These are phyloP conservation scores for Oidiodendron maius DNA, from an alignment of 495 filamentous ascomycete species.

Conservation along the genomic window DNA sequence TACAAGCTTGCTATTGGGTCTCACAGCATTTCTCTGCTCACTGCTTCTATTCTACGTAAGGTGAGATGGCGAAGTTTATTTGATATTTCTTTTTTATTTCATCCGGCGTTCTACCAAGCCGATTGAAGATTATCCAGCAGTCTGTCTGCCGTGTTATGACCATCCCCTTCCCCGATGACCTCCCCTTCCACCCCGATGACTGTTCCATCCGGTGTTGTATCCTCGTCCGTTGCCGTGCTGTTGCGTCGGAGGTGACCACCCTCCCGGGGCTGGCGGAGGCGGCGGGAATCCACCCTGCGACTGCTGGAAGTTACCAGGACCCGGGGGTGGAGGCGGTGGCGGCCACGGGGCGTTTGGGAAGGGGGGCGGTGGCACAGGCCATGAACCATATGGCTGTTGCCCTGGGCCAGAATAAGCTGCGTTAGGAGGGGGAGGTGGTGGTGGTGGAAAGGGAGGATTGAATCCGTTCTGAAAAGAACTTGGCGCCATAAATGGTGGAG, in stretches of 20 bases:
- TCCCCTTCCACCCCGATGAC: slow-evolving; percentile 13
- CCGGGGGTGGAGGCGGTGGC: slow-evolving; percentile 22
- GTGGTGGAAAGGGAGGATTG: slow-evolving; percentile 21
- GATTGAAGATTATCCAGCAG: no score
- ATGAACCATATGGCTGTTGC: slow-evolving; percentile 17
- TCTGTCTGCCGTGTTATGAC: slow-evolving; percentile 8
- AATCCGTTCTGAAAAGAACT: slow-evolving; percentile 16
- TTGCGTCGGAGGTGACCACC: slow-evolving; percentile 11
- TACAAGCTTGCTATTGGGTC: no score
- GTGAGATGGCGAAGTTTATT: not conserved
- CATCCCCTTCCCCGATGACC: slow-evolving; percentile 21
- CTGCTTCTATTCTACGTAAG: no score
- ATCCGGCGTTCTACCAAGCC: no score
- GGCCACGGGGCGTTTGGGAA: slow-evolving; percentile 17
- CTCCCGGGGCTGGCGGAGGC: slow-evolving; percentile 6
- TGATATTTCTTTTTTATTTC: no score
- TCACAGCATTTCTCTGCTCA: no score
- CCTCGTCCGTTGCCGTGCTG: slow-evolving; percentile 17
- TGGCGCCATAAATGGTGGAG: slow-evolving; percentile 25
- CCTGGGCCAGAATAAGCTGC: slow-evolving; percentile 21
- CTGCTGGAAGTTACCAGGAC: slow-evolving; percentile 9
- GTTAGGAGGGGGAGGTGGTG: slow-evolving; percentile 18
- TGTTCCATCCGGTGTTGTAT: slow-evolving; percentile 18
- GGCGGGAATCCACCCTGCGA: slow-evolving; percentile 2
- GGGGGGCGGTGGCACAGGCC: slow-evolving; percentile 38